Evolutionary conservation across 495 filamentous ascomycete genomes (phyloP).

Genomic region (Penicillium coffeae): DNA sequence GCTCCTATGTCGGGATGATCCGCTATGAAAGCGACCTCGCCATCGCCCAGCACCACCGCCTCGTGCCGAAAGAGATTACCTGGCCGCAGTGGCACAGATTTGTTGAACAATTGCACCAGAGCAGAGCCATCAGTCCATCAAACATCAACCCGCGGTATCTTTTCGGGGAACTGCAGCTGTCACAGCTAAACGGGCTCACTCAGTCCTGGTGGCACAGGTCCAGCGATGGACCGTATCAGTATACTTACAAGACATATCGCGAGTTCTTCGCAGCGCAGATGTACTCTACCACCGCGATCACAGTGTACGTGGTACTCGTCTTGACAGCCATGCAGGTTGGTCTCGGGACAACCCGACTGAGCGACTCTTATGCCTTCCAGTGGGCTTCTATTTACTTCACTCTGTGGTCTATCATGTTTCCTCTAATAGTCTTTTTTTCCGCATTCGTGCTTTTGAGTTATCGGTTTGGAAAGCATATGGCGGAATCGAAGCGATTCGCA

Average conservation of each 20-base stretch:
- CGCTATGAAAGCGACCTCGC: conserved; percentile 41
- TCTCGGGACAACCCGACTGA: conserved; percentile 38
- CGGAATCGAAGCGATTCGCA: too few species aligned
- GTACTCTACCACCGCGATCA: conserved; percentile 36
- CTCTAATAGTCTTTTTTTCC: conserved; percentile 10
- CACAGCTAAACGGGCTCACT: conserved; percentile 10
- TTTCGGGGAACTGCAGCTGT: conserved; percentile 45
- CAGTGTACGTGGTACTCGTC: conserved; percentile 51
- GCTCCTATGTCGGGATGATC: conserved; percentile 42
- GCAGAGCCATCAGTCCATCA: background rate
- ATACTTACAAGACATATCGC: conserved; percentile 8
- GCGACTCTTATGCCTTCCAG: conserved; percentile 38
- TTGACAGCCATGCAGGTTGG: conserved; percentile 60
- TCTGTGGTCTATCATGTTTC: conserved; percentile 42
- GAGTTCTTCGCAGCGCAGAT: conserved; percentile 43
- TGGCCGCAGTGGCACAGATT: conserved; percentile 21
- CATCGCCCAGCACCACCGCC: conserved; percentile 28
- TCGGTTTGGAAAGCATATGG: too few species aligned
- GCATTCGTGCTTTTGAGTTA: background rate
- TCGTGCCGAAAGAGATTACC: conserved; percentile 31
- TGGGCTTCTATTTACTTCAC: conserved; percentile 47
- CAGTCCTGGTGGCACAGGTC: conserved; percentile 11
- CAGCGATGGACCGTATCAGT: conserved; percentile 2
- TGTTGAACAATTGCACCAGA: conserved; percentile 10
- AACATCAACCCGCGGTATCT: conserved; percentile 38